A percentile compares a stretch with the other conserved stretches of the same genome.
phyloP scores from a whole-genome alignment of 345 rosid genomes.

The Fremontodendron californicum region DNA sequence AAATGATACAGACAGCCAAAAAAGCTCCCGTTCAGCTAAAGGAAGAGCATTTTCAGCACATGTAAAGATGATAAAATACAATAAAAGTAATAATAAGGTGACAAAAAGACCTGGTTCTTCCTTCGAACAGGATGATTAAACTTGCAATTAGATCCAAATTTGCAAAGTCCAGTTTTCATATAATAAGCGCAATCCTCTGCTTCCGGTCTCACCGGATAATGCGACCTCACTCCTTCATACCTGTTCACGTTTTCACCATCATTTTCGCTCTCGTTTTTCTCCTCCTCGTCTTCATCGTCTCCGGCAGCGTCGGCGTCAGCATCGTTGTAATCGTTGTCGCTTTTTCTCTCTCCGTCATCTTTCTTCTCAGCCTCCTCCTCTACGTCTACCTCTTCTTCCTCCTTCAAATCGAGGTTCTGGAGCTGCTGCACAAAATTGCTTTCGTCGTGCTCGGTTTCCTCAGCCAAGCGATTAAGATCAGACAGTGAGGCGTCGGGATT shows the following conservation, averaged over 20 bases:
- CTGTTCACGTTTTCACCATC: slow-evolving; percentile 19
- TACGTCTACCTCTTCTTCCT: slow-evolving; percentile 10
- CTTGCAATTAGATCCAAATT: slow-evolving; percentile 80
- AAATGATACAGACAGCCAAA: not conserved
- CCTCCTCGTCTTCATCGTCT: slow-evolving; percentile 11
- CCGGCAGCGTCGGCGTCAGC: not conserved
- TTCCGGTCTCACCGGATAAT: slow-evolving; percentile 69
- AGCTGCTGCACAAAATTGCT: slow-evolving; percentile 21
- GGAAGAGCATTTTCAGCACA: not conserved
- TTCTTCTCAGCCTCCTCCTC: slow-evolving; percentile 7
- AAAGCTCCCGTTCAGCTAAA: not conserved
- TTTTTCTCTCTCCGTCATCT: not conserved
- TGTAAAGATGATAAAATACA: not conserved
- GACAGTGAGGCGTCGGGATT: slow-evolving; percentile 22
- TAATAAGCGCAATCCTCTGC: slow-evolving; percentile 83
- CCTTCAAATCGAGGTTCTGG: slow-evolving; percentile 33
- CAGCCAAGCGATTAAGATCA: slow-evolving; percentile 31
- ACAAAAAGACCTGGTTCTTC: slow-evolving; percentile 46
- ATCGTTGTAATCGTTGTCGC: not conserved
- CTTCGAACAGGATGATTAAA: slow-evolving; percentile 74
- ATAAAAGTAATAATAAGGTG: not conserved
- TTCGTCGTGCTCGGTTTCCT: slow-evolving; percentile 4
- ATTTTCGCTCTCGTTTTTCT: slow-evolving; percentile 4
- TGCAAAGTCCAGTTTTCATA: slow-evolving; percentile 80
- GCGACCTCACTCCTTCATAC: slow-evolving; percentile 27